These are phyloP conservation scores for Neodidymelliopsis sp. DNA, from an alignment of 2,329 filamentous ascomycete genomes.

Conservation along the genomic window DNA sequence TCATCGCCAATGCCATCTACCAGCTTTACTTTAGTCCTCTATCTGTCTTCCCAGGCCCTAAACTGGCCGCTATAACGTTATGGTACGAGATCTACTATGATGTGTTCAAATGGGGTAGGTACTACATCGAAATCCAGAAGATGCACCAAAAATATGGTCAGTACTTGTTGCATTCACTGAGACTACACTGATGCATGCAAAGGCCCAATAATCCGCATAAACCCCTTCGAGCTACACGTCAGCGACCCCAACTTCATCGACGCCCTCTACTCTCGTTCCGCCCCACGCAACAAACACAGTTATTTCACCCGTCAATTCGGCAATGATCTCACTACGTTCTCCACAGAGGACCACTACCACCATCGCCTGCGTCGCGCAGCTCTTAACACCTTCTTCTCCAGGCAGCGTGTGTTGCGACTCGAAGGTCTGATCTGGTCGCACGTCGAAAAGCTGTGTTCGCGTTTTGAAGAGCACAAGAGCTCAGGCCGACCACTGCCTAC, in stretches of 20 bases:
- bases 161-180: background rate
- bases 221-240: constrained; percentile 36
- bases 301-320: constrained; percentile 1
- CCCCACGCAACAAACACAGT: constrained; percentile 3
- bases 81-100: constrained; percentile 40
- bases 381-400: constrained; percentile 11
- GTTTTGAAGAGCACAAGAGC: background rate
- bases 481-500: background rate
- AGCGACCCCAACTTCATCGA: constrained; percentile 33
- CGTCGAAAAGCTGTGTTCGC: constrained; percentile 1
- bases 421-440: constrained; percentile 9
- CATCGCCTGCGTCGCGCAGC: constrained; percentile 10
- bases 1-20: background rate
- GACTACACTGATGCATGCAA: background rate
- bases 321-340: background rate
- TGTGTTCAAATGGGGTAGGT: constrained; percentile 32
- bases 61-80: constrained; percentile 28
- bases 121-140: constrained; percentile 35
- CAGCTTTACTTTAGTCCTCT: constrained; percentile 30
- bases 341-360: background rate
- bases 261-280: constrained; percentile 29
- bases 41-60: constrained; percentile 34
- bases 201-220: constrained; percentile 43
- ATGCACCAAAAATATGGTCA: constrained; percentile 43
- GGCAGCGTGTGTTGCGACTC: constrained; percentile 1